Evolutionary conservation across 768 basidiomycete genomes (phyloP), one percentile per base, ranked within the genome.

Genomic region (Pulveroboletus sp.): DNA sequence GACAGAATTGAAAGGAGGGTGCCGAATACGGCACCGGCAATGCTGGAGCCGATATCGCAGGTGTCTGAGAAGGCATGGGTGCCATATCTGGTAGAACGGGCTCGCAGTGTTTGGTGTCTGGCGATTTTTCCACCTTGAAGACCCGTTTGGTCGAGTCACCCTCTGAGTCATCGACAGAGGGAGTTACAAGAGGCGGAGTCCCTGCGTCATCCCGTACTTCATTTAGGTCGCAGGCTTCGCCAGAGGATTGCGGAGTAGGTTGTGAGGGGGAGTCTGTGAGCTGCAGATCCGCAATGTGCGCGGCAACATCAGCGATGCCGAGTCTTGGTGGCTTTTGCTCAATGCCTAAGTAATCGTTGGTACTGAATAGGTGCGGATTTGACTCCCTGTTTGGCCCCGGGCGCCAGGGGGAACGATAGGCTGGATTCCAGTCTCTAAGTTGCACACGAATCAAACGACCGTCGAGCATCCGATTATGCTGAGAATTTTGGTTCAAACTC

Each of bases 361-460:
- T 30, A 39, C 47, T 20, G 6, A 34, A 49, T 17, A 52, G 43
- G 30, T 67, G 72, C 20, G 60, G 60, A 44, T 58, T 60, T 13
- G 57, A 66, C n/a, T 75, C 75, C 16, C 76, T 77, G 29, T 70
- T 74, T 9, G 54, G 46, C 13, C 59, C 59, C 30, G 50, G 52
- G 74, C 73, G 32, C 68, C 71, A 53, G 60, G 70, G 56, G 24
- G 66, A 67, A 17, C 74, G 73, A 39, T 77, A 77, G n/a, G 71
- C 68, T 27, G 80, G 79, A 53, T 85, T 80, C 59, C 77, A 78
- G 54, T 88, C 86, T 36, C 86, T 77, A 31, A 89, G 69, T 56
- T 89, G 85, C 30, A 91, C 86, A 17, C 87, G 81, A 63, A 91
- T 82, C 5, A 80, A 73, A 38, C 85, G 82, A 23, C 86, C 87